Evolutionary conservation across 331 rosid genomes (phyloP).

Genomic region (Quercus phellos): DNA sequence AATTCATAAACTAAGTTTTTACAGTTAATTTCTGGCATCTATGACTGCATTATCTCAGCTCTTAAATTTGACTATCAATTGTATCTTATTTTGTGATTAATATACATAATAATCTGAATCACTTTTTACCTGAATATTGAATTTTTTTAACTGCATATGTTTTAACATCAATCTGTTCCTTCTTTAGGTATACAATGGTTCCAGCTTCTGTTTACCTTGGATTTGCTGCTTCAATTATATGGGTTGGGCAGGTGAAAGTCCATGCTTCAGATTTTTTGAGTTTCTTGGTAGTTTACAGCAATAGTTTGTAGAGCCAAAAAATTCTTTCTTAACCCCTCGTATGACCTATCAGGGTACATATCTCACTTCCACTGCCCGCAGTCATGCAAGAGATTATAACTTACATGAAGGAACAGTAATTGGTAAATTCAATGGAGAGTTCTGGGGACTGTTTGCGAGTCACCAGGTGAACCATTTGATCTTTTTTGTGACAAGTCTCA

Average conservation of each 20-base stretch:
- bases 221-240: constrained; percentile 87
- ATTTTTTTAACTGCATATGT: no score
- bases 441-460: constrained; percentile 74
- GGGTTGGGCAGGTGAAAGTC: constrained; percentile 83
- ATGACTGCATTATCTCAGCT: background rate
- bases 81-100: constrained; percentile 6
- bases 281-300: constrained; percentile 5
- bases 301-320: constrained; percentile 10
- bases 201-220: constrained; percentile 90
- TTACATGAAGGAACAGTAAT: constrained; percentile 75
- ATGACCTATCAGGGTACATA: constrained; percentile 73
- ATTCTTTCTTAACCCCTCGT: constrained; percentile 17
- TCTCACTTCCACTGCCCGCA: constrained; percentile 70
- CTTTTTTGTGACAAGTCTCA: background rate
- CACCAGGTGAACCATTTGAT: constrained; percentile 56
- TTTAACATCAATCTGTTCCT: constrained; percentile 14
- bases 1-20: background rate
- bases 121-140: no score
- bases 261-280: constrained; percentile 20
- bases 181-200: constrained; percentile 77
- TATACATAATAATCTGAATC: no score
- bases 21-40: background rate
- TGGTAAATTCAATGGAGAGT: constrained; percentile 90
- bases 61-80: constrained; percentile 6
- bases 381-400: constrained; percentile 56